phyloP scores from a whole-genome alignment of 2,329 filamentous ascomycete species.

The Aspergillus alliaceus region DNA sequence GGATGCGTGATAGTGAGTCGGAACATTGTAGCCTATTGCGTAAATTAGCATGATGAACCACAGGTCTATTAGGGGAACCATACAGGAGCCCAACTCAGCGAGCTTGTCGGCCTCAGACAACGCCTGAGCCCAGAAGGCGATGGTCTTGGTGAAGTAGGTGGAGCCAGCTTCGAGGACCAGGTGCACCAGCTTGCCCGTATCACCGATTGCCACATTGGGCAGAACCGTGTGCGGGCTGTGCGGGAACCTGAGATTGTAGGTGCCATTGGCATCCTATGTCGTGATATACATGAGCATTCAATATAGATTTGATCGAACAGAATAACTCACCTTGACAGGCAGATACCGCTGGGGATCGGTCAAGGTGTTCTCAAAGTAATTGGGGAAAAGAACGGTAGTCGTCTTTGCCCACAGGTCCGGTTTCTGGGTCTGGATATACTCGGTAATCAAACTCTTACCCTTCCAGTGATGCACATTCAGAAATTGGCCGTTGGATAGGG shows the following conservation, averaged over 20 bases:
- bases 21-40: not conserved
- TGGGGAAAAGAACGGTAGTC: slow-evolving; percentile 11
- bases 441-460: slow-evolving; percentile 10
- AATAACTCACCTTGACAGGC: not conserved
- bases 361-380: not conserved
- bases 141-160: not conserved
- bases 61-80: not conserved
- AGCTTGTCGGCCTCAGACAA: not conserved
- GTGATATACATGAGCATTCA: not conserved
- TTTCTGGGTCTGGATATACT: slow-evolving; percentile 7
- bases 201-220: not conserved
- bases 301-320: accelerated
- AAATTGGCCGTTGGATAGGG: not conserved
- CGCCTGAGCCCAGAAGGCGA: not conserved
- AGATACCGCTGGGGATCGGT: not conserved
- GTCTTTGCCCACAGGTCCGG: slow-evolving; percentile 9
- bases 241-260: not conserved
- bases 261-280: not conserved
- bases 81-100: not conserved
- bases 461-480: slow-evolving; percentile 13
- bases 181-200: not conserved
- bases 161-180: not conserved
- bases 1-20: not conserved
- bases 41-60: no score
- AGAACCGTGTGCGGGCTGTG: not conserved